Evolutionary conservation across 1,284 basidiomycete genomes (phyloP).

Genomic region (Sphaerobolus stellatus): DNA sequence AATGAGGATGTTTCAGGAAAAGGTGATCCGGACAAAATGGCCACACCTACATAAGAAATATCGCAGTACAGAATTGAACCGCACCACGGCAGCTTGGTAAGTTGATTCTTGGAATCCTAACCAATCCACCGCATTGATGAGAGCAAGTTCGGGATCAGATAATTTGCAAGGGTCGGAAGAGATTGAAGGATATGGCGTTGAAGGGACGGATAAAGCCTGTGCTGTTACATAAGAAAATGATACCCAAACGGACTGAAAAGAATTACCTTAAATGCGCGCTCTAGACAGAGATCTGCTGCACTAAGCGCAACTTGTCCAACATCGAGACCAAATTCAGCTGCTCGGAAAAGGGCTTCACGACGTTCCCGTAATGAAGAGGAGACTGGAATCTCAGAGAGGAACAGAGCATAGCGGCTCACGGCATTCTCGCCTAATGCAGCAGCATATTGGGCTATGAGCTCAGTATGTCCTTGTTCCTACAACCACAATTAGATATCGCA

Average conservation of each 20-base stretch:
- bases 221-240: conserved; percentile 14
- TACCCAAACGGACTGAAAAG: conserved; percentile 1
- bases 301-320: conserved; percentile 77
- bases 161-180: conserved; percentile 6
- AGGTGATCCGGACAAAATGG: not conserved
- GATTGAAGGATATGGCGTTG: conserved; percentile 6
- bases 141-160: conserved; percentile 55
- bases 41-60: conserved; percentile 78
- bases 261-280: conserved; percentile 67
- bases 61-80: conserved; percentile 81
- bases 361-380: conserved; percentile 68
- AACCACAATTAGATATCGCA: not conserved
- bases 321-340: conserved; percentile 83
- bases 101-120: conserved; percentile 78
- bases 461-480: conserved; percentile 74
- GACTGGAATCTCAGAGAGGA: conserved; percentile 81
- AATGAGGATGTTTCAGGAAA: conserved; percentile 8
- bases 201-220: conserved; percentile 26
- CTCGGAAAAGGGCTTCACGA: conserved; percentile 71
- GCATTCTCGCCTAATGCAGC: conserved; percentile 89
- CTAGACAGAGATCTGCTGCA: conserved; percentile 79
- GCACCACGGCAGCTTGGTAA: conserved; percentile 74
- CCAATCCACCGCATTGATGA: conserved; percentile 93
- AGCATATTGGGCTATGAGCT: conserved; percentile 92
- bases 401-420: conserved; percentile 89